Conservation (phyloP, 768 basidiomycete genomes). For the Amanita muscaria region DNA sequence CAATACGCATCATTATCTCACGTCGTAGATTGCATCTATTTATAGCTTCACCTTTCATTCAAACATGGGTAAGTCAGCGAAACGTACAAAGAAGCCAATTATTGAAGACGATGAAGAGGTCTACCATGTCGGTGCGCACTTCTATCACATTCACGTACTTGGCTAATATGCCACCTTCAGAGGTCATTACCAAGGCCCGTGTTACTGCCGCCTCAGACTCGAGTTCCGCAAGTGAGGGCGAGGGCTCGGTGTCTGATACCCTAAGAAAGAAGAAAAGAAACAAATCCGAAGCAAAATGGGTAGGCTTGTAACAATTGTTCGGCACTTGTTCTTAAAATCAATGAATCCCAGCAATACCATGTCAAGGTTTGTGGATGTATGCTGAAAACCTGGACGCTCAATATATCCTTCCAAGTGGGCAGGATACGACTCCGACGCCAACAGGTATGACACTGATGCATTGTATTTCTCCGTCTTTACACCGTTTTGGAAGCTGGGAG, state of each 20-base stretch:
- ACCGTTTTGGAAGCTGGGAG: conserved; percentile 52
- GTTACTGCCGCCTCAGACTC: conserved; percentile 24
- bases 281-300: conserved; percentile 36
- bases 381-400: neutral
- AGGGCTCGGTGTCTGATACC: conserved; percentile 5
- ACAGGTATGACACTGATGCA: conserved; percentile 34
- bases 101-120: conserved; percentile 25
- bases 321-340: neutral
- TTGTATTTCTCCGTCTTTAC: neutral
- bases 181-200: conserved; percentile 53
- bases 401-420: conserved; percentile 45
- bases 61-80: conserved; percentile 5
- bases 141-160: neutral
- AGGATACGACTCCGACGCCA: conserved; percentile 44
- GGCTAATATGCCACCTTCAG: conserved; percentile 21
- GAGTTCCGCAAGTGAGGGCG: conserved; percentile 14
- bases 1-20: too few relatives aligned
- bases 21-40: too few relatives aligned
- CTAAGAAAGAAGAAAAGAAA: conserved; percentile 11
- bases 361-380: conserved; percentile 44
- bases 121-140: conserved; percentile 39
- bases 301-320: conserved; percentile 11
- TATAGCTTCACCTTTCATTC: too few relatives aligned
- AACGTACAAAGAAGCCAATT: conserved; percentile 1
- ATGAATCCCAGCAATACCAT: conserved; percentile 40